phyloP scores from a whole-genome alignment of 2,329 filamentous ascomycete species.

The Blastomyces gilchristii region DNA sequence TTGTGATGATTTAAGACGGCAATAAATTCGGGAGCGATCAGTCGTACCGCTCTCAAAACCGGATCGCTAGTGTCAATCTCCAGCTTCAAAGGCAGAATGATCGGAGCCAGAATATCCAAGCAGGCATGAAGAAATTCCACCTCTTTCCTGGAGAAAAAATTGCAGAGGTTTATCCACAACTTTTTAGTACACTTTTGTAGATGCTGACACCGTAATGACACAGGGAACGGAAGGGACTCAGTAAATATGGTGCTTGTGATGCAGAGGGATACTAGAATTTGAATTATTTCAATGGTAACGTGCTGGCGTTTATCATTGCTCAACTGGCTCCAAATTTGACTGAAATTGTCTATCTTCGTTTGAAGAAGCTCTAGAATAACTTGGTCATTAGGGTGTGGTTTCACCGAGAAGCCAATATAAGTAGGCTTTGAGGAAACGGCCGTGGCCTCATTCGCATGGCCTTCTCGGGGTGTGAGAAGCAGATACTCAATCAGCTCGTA shows the following conservation, averaged over 20 bases:
- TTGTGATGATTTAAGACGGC: conserved; percentile 25
- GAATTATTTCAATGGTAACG: conserved; percentile 42
- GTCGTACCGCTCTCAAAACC: conserved; percentile 19
- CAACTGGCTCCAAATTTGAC: conserved; percentile 36
- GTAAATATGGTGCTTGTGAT: conserved; percentile 32
- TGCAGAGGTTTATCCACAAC: conserved; percentile 30
- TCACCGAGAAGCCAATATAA: conserved; percentile 19
- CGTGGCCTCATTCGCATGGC: not conserved
- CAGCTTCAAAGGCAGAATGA: conserved; percentile 22
- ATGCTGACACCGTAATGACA: conserved; percentile 22
- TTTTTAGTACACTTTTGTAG: conserved; percentile 22
- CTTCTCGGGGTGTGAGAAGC: conserved; percentile 29
- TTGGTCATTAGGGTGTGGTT: conserved; percentile 27
- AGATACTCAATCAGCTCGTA: conserved; percentile 40
- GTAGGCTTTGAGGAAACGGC: conserved; percentile 6
- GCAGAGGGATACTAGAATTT: conserved; percentile 41
- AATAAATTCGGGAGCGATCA: conserved; percentile 23
- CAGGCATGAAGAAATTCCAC: conserved; percentile 23
- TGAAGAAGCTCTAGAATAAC: conserved; percentile 38
- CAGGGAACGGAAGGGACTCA: conserved; percentile 27
- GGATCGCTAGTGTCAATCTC: conserved; percentile 16
- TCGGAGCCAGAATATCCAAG: conserved; percentile 26
- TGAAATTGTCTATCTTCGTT: conserved; percentile 37
- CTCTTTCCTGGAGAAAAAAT: conserved; percentile 23
- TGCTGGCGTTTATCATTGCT: conserved; percentile 34